Base-by-base conservation (phyloP, 2,329 filamentous ascomycete species). In the Colletotrichum falcatum region DNA sequence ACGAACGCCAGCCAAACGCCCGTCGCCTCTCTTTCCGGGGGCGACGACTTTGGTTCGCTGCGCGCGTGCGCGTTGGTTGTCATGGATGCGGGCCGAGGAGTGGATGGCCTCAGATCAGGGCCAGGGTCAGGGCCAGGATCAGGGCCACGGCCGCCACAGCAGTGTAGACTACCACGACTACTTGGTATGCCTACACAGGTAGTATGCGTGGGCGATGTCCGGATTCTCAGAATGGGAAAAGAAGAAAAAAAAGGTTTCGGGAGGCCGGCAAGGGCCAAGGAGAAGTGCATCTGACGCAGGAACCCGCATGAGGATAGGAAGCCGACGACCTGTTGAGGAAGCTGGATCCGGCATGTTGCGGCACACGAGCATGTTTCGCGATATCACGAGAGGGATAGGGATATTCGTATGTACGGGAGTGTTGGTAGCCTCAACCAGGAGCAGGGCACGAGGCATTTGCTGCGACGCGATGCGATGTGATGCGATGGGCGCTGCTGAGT, bases 201-300 rank as follows among this genome's bases (percentile, higher is more conserved):
- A n/a, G 11, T 14, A 7, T 39, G 14, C 2, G 9, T n/a, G 44
- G 23, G 23, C 8, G 2, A 28, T 28, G 46, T 26, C 46, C 12
- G 6, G 5, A 26, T 26, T 28, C 46, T 49, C 6, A 8, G 28
- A 23, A 37, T 42, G n/a, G 18, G 33, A 42, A 5, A 20, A 20
- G 1, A 5, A 2, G 6, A 14, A 20, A 44, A 44, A 44, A 39
- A 37, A 48, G 44, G 26, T 65, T 64, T 68, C 66, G 66, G 61
- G 46, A 60, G 54, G 20, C 66, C 61, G 54, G 61, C 35, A 69
- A 59, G 51, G 46, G 42, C 42, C 8, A 53, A 33, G 44, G 46
- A 14, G 33, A 16, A 20, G 46, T 64, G 23, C 28, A 44, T 39
- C n/a, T 39, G 51, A 67, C 64, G 65, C 65, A 67, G 65, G 60